phyloP scores from a whole-genome alignment of 768 basidiomycete genomes.

The Tephrocybe sp. region DNA sequence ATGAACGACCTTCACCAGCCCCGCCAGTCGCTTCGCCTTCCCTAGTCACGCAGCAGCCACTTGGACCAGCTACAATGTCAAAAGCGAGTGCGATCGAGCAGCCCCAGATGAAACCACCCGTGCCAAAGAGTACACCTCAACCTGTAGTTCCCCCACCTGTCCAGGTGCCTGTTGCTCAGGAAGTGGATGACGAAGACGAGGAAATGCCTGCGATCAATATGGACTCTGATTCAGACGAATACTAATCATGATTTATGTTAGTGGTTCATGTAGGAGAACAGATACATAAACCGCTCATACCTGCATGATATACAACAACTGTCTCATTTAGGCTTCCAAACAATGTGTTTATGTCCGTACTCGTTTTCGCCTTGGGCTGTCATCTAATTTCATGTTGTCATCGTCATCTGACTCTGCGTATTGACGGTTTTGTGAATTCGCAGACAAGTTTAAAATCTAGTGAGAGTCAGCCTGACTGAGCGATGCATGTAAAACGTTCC shows the following conservation, averaged over 20 bases:
- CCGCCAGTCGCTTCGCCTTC: background rate
- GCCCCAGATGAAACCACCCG: background rate
- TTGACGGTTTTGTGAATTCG: conserved; percentile 6
- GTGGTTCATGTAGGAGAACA: no score
- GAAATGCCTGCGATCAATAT: conserved; percentile 77
- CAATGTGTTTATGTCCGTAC: conserved; percentile 26
- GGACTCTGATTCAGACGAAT: conserved; percentile 76
- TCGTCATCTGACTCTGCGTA: conserved; percentile 36
- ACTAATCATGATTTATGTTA: no score
- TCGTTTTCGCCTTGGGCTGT: conserved; percentile 33
- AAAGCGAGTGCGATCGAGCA: background rate
- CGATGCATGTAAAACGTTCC: background rate
- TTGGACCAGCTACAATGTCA: background rate
- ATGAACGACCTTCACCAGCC: background rate
- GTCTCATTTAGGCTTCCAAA: no score
- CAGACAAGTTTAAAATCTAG: conserved; percentile 13
- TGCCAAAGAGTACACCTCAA: background rate
- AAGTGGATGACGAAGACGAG: conserved; percentile 52
- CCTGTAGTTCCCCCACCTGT: conserved; percentile 1
- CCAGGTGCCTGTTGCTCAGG: conserved; percentile 10
- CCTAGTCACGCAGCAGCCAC: background rate
- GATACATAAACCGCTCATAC: no score
- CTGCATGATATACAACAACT: no score
- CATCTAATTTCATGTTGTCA: conserved; percentile 26
- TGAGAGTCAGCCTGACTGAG: background rate